Percentiles rank a stretch among this genome's conserved stretches.
Conservation (phyloP, 2,329 filamentous ascomycete genomes). For the Ophiosphaerella narmari region DNA sequence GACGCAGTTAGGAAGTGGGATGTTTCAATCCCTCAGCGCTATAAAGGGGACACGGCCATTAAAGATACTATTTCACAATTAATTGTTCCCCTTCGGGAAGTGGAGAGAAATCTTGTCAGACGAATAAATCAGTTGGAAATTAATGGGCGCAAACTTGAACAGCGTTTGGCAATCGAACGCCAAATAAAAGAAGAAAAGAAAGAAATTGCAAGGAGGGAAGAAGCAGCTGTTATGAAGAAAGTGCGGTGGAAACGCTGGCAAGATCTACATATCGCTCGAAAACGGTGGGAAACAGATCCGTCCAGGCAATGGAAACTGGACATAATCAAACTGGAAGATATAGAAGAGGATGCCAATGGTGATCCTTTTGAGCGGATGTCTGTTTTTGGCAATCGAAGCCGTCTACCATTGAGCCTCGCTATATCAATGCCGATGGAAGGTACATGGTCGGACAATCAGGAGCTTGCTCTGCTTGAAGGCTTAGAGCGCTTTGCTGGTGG, state of each 20-base stretch:
- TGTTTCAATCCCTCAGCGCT: constrained; percentile 14
- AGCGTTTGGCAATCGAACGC: constrained; percentile 4
- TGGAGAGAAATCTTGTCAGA: constrained; percentile 7
- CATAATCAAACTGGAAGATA: constrained; percentile 16
- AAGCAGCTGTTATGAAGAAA: not conserved
- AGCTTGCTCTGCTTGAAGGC: constrained; percentile 39
- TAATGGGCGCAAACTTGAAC: constrained; percentile 5
- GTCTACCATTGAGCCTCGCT: constrained; percentile 15
- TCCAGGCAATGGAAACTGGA: constrained; percentile 10
- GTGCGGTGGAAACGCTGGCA: constrained; percentile 33
- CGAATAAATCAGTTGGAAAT: constrained; percentile 11
- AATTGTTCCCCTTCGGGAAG: constrained; percentile 31
- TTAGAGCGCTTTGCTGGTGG: constrained; percentile 31
- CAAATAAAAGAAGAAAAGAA: constrained; percentile 8
- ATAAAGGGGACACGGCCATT: constrained; percentile 25
- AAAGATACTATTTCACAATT: constrained; percentile 27
- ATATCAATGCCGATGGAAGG: constrained; percentile 12
- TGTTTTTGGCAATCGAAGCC: constrained; percentile 43
- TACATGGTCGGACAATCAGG: constrained; percentile 40
- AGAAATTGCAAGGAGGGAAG: constrained; percentile 3
- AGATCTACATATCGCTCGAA: constrained; percentile 31
- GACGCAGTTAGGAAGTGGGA: constrained; percentile 28
- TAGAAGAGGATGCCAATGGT: constrained; percentile 48
- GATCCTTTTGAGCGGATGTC: constrained; percentile 45
- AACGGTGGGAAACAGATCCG: constrained; percentile 29